A percentile compares a stretch with the other conserved stretches of the same genome.
These are phyloP conservation scores for Taiozyma sp. DNA, from an alignment of 1,139 yeast species.

Conservation along the genomic window DNA sequence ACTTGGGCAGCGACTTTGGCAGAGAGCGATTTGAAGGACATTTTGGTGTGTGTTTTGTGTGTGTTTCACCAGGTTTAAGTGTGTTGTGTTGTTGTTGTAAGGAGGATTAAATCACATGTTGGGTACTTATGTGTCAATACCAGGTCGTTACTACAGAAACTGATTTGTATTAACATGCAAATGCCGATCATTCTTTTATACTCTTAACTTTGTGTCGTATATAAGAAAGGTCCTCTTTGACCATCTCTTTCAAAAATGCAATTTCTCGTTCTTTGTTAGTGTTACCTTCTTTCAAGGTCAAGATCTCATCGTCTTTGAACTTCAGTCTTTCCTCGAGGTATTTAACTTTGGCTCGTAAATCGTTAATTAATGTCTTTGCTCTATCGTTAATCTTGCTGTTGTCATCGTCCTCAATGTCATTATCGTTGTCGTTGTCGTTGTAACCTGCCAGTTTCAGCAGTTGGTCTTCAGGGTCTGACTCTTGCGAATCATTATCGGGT, in stretches of 20 bases:
- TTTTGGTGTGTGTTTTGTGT: not conserved
- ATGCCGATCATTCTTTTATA: not conserved
- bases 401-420: not conserved
- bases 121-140: too few species aligned
- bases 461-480: constrained; percentile 13
- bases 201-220: constrained; percentile 15
- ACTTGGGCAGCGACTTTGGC: constrained; percentile 74
- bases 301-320: constrained; percentile 3
- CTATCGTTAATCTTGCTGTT: not conserved
- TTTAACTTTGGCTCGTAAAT: constrained; percentile 1
- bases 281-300: constrained; percentile 5
- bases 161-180: not conserved
- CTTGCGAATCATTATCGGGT: constrained; percentile 1
- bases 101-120: too few species aligned
- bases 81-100: not conserved
- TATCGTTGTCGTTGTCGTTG: constrained; percentile 4
- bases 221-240: constrained; percentile 20
- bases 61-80: not conserved
- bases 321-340: constrained; percentile 4
- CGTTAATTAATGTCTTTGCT: not conserved
- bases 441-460: constrained; percentile 17
- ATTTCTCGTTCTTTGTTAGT: constrained; percentile 18
- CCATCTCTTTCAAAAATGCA: constrained; percentile 19
- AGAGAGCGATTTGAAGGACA: constrained; percentile 38
- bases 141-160: not conserved